Conservation (phyloP, 441 rosid genomes). For the Populus hybrid region DNA sequence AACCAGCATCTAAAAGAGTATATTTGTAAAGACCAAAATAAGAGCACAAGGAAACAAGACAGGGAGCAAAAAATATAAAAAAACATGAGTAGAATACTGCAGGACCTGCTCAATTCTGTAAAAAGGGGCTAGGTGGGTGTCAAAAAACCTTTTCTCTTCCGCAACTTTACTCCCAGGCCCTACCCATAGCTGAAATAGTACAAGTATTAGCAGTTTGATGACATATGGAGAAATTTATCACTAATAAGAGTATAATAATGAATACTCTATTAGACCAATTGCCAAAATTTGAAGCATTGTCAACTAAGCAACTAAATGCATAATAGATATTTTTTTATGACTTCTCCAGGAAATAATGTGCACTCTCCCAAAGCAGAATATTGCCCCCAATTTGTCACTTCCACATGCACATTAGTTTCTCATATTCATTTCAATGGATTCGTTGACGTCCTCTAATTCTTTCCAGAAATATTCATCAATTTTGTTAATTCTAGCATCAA, state of each 20-base stretch:
- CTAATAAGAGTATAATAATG: not conserved
- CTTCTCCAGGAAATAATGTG: not conserved
- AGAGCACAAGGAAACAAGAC: slow-evolving; percentile 3
- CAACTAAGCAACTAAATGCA: not conserved
- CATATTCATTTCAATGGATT: not conserved
- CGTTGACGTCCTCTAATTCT: not conserved
- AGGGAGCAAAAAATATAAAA: slow-evolving; percentile 3
- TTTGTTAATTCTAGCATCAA: not conserved
- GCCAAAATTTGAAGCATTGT: not conserved
- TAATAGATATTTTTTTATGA: not conserved
- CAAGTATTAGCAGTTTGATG: not conserved
- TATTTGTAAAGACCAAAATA: slow-evolving; percentile 2
- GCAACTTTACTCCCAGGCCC: slow-evolving; percentile 98
- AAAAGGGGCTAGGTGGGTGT: slow-evolving; percentile 89
- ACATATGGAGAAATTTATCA: not conserved
- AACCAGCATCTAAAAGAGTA: not conserved
- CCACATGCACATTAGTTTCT: not conserved
- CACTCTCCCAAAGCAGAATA: not conserved
- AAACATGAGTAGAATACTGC: not conserved
- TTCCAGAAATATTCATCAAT: not conserved
- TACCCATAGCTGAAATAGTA: too few species aligned
- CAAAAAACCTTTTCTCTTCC: slow-evolving; percentile 85
- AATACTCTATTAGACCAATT: not conserved
- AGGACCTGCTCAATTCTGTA: slow-evolving; percentile 97
- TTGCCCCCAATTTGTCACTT: not conserved